These are phyloP conservation scores for Moniliella sp. DNA, from an alignment of 1,284 basidiomycete species.

Conservation along the genomic window DNA sequence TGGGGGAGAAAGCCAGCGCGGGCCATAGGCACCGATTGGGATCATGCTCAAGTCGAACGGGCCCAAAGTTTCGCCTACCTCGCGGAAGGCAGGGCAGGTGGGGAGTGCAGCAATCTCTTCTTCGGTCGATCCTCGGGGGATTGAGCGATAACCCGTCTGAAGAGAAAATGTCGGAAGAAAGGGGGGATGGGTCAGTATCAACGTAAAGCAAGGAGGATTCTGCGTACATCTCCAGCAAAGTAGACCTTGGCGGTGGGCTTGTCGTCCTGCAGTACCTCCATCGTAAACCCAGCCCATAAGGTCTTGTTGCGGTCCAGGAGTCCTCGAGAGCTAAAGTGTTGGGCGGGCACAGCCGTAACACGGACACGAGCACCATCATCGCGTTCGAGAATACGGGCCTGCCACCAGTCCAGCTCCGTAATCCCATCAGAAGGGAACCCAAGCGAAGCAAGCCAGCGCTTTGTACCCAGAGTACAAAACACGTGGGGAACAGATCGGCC, in stretches of 20 bases:
- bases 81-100: conserved; percentile 16
- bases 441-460: conserved; percentile 10
- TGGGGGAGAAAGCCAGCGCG: conserved; percentile 5
- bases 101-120: conserved; percentile 13
- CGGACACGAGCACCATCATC: conserved; percentile 3
- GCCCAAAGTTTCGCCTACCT: conserved; percentile 16
- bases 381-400: conserved; percentile 3
- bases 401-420: conserved; percentile 23
- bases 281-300: conserved; percentile 17
- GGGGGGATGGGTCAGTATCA: too few relatives aligned
- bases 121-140: too few relatives aligned
- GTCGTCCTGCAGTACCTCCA: conserved; percentile 4
- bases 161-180: too few relatives aligned
- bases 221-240: conserved; percentile 11
- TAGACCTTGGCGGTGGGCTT: conserved; percentile 9
- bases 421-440: conserved; percentile 6
- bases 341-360: conserved; percentile 16
- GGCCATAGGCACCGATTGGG: conserved; percentile 23
- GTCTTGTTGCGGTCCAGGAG: conserved; percentile 8
- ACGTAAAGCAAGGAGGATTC: too few relatives aligned
- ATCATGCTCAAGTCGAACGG: conserved; percentile 17
- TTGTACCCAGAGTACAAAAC: conserved; percentile 15
- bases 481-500: conserved; percentile 8
- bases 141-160: too few relatives aligned
- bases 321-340: conserved; percentile 13